A percentile compares a stretch with the other conserved stretches of the same genome.
Conservation (phyloP, 148 eudicot genomes). For the Polygonum aviculare region DNA sequence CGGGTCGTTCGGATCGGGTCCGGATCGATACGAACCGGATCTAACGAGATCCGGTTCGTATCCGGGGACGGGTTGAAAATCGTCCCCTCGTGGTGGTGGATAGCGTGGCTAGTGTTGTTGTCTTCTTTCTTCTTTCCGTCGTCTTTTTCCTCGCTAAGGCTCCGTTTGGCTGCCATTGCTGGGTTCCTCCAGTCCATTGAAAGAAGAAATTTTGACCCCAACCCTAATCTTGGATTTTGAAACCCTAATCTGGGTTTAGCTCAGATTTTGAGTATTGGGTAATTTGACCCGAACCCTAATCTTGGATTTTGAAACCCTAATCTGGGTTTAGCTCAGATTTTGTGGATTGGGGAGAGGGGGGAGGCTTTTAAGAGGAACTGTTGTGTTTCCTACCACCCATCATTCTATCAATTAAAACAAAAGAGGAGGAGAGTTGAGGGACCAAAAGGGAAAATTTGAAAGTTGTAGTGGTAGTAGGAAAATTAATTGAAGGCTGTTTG, state of each 20-base stretch:
- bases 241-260: background rate
- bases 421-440: background rate
- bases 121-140: constrained; percentile 9
- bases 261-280: background rate
- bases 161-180: constrained; percentile 13
- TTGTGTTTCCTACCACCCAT: constrained; percentile 37
- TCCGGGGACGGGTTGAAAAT: constrained; percentile 19
- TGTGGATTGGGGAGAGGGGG: background rate
- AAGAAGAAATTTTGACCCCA: background rate
- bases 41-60: constrained; percentile 11
- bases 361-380: background rate
- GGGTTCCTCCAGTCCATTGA: constrained; percentile 21
- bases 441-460: background rate
- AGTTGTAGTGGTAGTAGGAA: background rate
- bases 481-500: background rate
- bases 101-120: background rate
- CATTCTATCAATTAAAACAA: constrained; percentile 26
- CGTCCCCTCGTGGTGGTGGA: background rate
- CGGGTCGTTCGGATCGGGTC: background rate
- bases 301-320: background rate
- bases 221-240: background rate
- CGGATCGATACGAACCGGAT: constrained; percentile 15
- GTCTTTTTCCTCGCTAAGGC: background rate
- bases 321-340: background rate
- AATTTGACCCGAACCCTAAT: too few species aligned